Conservation (phyloP, 345 rosid genomes). For the Toxicodendron radicans region DNA sequence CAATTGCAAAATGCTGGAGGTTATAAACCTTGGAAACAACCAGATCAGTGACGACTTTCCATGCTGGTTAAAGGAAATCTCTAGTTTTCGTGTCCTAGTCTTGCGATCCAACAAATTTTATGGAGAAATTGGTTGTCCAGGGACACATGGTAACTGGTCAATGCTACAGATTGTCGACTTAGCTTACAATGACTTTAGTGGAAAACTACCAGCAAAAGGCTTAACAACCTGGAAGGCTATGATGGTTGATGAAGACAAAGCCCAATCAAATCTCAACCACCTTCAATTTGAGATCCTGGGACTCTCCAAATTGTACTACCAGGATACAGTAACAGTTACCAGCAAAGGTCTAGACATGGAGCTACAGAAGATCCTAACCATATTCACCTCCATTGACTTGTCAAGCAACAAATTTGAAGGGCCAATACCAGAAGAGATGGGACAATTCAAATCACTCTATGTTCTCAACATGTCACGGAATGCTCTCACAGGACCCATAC, state of each 20-base stretch:
- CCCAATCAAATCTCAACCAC: conserved; percentile 6
- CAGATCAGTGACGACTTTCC: conserved; percentile 37
- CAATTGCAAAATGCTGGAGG: conserved; percentile 35
- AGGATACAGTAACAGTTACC: conserved; percentile 41
- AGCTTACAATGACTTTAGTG: conserved; percentile 37
- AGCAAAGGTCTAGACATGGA: conserved; percentile 43
- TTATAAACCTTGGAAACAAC: conserved; percentile 47
- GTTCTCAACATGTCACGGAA: conserved; percentile 38
- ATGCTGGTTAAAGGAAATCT: conserved; percentile 29
- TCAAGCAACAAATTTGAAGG: conserved; percentile 33
- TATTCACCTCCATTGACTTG: conserved; percentile 43
- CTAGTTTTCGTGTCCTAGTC: conserved; percentile 42
- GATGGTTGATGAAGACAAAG: conserved; percentile 22
- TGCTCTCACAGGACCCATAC: conserved; percentile 25
- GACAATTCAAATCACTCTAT: conserved; percentile 22
- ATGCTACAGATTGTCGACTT: conserved; percentile 52
- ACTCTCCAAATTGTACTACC: conserved; percentile 21
- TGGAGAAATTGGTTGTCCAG: conserved; percentile 34
- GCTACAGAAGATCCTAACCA: conserved; percentile 40
- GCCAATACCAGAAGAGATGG: conserved; percentile 27
- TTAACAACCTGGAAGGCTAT: conserved; percentile 37
- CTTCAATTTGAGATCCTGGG: conserved; percentile 19
- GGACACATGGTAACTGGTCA: conserved; percentile 10
- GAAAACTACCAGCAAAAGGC: conserved; percentile 9
- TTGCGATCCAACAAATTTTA: conserved; percentile 45